A percentile compares a stretch with the other conserved stretches of the same genome.
Conservation (phyloP, 768 basidiomycete genomes). For the Glaciozyma martinii region DNA sequence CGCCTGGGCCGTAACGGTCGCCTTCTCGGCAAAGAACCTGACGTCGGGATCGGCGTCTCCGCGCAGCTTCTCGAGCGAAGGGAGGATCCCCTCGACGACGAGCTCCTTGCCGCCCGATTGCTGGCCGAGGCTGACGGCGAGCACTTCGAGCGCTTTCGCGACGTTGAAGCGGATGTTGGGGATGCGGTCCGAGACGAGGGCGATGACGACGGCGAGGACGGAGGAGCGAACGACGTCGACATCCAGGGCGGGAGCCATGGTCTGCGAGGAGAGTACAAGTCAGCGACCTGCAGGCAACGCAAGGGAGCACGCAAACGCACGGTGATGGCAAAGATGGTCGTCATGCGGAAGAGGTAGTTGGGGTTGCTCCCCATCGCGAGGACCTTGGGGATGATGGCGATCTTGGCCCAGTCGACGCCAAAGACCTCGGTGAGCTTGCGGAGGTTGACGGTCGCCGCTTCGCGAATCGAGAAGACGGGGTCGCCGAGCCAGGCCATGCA, state of each 20-base stretch:
- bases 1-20: constrained; percentile 36
- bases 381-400: constrained; percentile 90
- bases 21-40: constrained; percentile 80
- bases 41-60: constrained; percentile 91
- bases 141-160: constrained; percentile 83
- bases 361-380: constrained; percentile 94
- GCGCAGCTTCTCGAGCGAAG: constrained; percentile 76
- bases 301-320: constrained; percentile 47
- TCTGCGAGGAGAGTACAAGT: constrained; percentile 46
- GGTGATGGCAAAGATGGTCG: constrained; percentile 95
- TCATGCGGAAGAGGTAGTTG: constrained; percentile 97
- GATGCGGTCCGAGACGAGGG: constrained; percentile 78
- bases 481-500: constrained; percentile 99
- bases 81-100: constrained; percentile 61
- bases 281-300: neutral
- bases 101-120: constrained; percentile 58
- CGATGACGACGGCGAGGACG: constrained; percentile 72
- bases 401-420: constrained; percentile 92
- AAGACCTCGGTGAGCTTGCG: constrained; percentile 97
- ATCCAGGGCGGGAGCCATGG: constrained; percentile 83
- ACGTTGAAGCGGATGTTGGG: constrained; percentile 99
- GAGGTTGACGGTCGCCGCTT: constrained; percentile 93
- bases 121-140: constrained; percentile 59
- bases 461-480: constrained; percentile 94
- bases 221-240: constrained; percentile 72